Percentiles rank a stretch among this genome's conserved stretches.
Evolutionary conservation across 768 basidiomycete species (phyloP).

Genomic region (Leccinellum albellum): DNA sequence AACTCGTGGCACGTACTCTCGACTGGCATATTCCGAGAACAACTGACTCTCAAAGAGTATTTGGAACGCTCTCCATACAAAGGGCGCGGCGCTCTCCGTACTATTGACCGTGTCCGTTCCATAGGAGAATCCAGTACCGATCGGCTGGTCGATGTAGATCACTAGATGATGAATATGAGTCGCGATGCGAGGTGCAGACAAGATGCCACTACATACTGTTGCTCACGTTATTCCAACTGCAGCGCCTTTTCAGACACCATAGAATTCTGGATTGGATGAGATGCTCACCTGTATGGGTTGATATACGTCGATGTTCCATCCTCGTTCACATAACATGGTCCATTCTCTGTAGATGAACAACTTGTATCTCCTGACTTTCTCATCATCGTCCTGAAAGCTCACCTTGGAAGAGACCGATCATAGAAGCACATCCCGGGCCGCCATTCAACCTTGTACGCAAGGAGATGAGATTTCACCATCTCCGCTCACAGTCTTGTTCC

Average conservation of each 20-base stretch:
- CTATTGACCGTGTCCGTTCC: slow-evolving; percentile 53
- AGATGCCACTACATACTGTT: slow-evolving; percentile 44
- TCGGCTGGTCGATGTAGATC: slow-evolving; percentile 69
- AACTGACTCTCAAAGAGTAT: slow-evolving; percentile 53
- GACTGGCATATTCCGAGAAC: slow-evolving; percentile 46
- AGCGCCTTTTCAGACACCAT: neutral
- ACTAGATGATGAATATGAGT: slow-evolving; percentile 34
- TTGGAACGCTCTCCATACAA: slow-evolving; percentile 63
- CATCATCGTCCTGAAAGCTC: neutral
- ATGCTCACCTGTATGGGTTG: slow-evolving; percentile 55
- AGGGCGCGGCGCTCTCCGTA: slow-evolving; percentile 48
- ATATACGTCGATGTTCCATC: slow-evolving; percentile 49
- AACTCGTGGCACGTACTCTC: slow-evolving; percentile 42
- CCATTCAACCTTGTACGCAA: slow-evolving; percentile 45
- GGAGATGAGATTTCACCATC: neutral
- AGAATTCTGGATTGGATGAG: neutral
- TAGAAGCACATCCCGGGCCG: slow-evolving; percentile 59
- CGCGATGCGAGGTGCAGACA: neutral
- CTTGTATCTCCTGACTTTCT: too few relatives aligned
- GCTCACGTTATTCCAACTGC: slow-evolving; percentile 64
- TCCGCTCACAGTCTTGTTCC: neutral
- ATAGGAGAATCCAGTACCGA: slow-evolving; percentile 62
- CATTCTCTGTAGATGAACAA: slow-evolving; percentile 43
- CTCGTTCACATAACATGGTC: slow-evolving; percentile 57
- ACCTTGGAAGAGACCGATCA: slow-evolving; percentile 68